Evolutionary conservation across 768 basidiomycete species (phyloP).

Genomic region (Mrakia gelida): DNA sequence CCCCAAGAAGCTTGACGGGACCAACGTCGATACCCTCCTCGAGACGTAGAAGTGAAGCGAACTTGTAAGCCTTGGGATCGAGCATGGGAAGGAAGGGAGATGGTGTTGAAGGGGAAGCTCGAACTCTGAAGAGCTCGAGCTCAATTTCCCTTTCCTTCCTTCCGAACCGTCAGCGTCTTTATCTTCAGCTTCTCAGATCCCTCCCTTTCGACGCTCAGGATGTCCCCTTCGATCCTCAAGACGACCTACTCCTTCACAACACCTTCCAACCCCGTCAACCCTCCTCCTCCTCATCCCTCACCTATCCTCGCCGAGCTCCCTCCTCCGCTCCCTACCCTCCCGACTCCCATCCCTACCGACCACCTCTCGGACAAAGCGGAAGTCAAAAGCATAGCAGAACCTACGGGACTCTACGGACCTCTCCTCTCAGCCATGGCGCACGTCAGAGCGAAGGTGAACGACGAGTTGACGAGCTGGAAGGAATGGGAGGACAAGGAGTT

Average conservation of each 20-base stretch:
- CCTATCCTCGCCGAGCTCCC: constrained; percentile 11
- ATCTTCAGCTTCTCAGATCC: neutral
- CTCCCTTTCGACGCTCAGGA: neutral
- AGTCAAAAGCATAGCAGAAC: constrained; percentile 29
- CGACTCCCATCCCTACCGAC: constrained; percentile 20
- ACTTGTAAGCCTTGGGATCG: no score
- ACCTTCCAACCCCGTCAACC: constrained; percentile 5
- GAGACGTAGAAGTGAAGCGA: no score
- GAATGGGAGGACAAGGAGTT: constrained; percentile 32
- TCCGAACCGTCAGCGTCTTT: no score
- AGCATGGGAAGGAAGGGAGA: no score
- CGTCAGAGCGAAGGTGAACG: constrained; percentile 19
- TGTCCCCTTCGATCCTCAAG: neutral
- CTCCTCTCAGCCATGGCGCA: constrained; percentile 19
- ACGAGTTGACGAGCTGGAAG: constrained; percentile 28
- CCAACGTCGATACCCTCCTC: no score
- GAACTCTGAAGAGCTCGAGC: no score
- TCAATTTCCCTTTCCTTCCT: no score
- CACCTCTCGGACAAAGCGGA: constrained; percentile 27
- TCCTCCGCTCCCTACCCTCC: constrained; percentile 14
- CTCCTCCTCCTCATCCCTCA: neutral
- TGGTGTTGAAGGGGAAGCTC: no score
- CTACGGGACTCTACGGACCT: constrained; percentile 29
- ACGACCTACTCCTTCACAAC: neutral
- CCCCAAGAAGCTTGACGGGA: no score